A percentile compares a stretch with the other conserved stretches of the same genome.
These are phyloP conservation scores for Asparagopsis taxiformis DNA, from an alignment of 31 red algal genomes.

Conservation along the genomic window DNA sequence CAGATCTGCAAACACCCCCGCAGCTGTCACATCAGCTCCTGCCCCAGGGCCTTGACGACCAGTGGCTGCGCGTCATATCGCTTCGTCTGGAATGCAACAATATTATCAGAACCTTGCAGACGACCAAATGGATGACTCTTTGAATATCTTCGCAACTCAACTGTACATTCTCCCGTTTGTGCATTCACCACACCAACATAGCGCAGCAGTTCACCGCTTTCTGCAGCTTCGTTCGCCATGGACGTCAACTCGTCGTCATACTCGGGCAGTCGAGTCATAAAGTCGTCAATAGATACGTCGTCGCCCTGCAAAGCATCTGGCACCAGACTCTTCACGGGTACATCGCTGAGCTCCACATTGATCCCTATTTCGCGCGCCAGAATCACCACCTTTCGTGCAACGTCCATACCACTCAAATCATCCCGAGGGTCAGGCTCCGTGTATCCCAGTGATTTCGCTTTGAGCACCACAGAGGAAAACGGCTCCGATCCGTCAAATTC, in stretches of 20 bases:
- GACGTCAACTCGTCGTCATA: constrained; percentile 70
- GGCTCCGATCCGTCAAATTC: constrained; percentile 81
- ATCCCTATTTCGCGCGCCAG: constrained; percentile 92
- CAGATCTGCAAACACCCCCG: constrained; percentile 94
- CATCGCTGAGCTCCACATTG: constrained; percentile 74
- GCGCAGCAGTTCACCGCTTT: constrained; percentile 67
- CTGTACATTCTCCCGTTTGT: constrained; percentile 48
- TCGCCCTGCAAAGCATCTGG: constrained; percentile 51
- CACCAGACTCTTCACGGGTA: constrained; percentile 83
- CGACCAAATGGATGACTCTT: constrained; percentile 83
- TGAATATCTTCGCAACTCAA: constrained; percentile 77
- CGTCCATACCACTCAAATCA: constrained; percentile 91
- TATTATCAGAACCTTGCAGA: constrained; percentile 92
- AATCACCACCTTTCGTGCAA: constrained; percentile 96
- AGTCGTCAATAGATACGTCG: constrained; percentile 64
- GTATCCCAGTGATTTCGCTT: constrained; percentile 81
- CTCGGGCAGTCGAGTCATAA: constrained; percentile 80
- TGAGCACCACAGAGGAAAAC: constrained; percentile 76
- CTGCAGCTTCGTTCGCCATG: constrained; percentile 72
- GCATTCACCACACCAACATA: constrained; percentile 92
- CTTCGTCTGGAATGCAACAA: constrained; percentile 86
- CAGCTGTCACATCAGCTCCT: constrained; percentile 92
- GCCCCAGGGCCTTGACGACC: constrained; percentile 91
- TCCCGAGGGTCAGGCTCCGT: constrained; percentile 97
- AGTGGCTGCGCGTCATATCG: constrained; percentile 93